These are phyloP conservation scores for Neckera pumila DNA, from an alignment of 225 moss, liverwort and hornwort species.

Conservation along the genomic window DNA sequence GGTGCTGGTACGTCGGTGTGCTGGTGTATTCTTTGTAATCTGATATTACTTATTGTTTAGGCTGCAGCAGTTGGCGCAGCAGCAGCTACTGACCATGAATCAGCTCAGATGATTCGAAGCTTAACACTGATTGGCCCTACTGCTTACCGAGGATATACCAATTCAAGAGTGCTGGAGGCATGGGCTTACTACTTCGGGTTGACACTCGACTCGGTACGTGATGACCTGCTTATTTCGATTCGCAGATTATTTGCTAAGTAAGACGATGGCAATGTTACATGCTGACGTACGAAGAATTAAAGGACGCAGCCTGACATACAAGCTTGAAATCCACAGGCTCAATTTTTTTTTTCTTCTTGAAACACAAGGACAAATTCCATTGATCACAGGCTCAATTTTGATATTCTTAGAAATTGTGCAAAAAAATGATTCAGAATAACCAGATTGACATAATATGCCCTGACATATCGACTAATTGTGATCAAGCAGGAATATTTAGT, in stretches of 20 bases:
- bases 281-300: neutral
- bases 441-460: neutral
- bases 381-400: too few species aligned
- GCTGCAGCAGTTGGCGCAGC: constrained; percentile 51
- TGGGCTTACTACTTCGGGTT: constrained; percentile 52
- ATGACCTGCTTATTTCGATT: neutral
- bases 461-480: neutral
- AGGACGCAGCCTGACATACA: neutral
- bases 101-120: constrained; percentile 33
- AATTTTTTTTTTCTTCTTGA: too few species aligned
- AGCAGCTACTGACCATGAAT: constrained; percentile 25
- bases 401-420: neutral
- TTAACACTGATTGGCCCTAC: constrained; percentile 66
- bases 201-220: constrained; percentile 27
- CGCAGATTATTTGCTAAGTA: neutral
- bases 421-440: neutral
- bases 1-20: neutral
- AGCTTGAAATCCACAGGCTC: neutral
- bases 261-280: neutral
- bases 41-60: neutral
- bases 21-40: neutral
- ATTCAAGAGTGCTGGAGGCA: constrained; percentile 29
- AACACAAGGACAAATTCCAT: too few species aligned
- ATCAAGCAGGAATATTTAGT: constrained; percentile 7
- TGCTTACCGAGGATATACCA: constrained; percentile 29